Conservation (phyloP, 1,284 basidiomycete genomes). For the Pholiota adiposa region DNA sequence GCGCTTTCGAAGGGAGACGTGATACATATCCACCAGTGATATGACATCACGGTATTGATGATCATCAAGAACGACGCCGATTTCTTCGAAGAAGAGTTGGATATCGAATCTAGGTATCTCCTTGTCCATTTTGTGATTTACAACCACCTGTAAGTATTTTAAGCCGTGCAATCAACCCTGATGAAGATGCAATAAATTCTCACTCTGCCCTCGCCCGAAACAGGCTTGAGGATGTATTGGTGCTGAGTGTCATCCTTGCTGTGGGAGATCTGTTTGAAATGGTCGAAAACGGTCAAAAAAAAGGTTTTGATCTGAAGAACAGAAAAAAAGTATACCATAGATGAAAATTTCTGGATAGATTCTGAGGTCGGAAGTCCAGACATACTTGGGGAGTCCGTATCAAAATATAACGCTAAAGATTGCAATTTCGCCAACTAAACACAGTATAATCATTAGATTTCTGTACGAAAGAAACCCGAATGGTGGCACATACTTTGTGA, state of each 20-base stretch:
- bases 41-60: constrained; percentile 96
- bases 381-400: constrained; percentile 90
- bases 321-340: constrained; percentile 77
- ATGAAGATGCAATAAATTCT: constrained; percentile 23
- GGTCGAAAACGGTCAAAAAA: constrained; percentile 1
- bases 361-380: constrained; percentile 71
- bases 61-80: constrained; percentile 91
- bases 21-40: constrained; percentile 95
- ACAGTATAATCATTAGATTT: background rate
- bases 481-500: constrained; percentile 78
- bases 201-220: constrained; percentile 92
- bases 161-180: background rate
- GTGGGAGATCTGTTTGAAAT: constrained; percentile 62
- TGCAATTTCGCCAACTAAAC: constrained; percentile 83
- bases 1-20: constrained; percentile 91
- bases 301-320: constrained; percentile 13
- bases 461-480: background rate
- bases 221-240: constrained; percentile 96
- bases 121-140: constrained; percentile 81
- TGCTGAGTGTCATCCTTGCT: constrained; percentile 64
- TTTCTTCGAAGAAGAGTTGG: constrained; percentile 92
- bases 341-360: constrained; percentile 79
- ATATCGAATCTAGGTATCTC: constrained; percentile 87
- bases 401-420: constrained; percentile 94
- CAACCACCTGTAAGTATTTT: constrained; percentile 61